These are phyloP conservation scores for Herpetomonas tarakana DNA, from an alignment of 208 protist genomes.

Conservation along the genomic window DNA sequence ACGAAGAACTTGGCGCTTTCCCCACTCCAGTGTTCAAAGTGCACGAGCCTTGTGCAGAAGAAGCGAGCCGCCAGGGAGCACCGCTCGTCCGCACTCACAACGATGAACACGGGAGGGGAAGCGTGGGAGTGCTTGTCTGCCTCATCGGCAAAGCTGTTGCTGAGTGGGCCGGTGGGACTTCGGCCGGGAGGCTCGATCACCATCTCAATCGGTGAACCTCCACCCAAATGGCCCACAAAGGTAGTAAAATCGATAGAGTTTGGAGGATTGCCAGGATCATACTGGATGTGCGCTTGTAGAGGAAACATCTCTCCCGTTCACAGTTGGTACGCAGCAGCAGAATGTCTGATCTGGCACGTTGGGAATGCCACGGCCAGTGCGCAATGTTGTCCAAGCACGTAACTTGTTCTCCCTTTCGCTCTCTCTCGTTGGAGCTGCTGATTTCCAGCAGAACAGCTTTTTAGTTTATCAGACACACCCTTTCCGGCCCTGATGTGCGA, in stretches of 20 bases:
- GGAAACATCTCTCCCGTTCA: neutral
- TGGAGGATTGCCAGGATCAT: neutral
- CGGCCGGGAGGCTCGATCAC: constrained; percentile 24
- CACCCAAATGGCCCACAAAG: constrained; percentile 12
- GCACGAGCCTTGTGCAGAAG: constrained; percentile 58
- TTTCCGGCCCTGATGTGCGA: too few relatives aligned
- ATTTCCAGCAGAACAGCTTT: too few relatives aligned
- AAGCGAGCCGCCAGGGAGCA: constrained; percentile 60
- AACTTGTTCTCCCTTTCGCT: neutral
- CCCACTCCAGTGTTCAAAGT: constrained; percentile 63
- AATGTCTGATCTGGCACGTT: too few relatives aligned
- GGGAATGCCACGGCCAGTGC: too few relatives aligned
- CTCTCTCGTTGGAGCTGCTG: too few relatives aligned
- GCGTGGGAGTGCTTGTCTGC: constrained; percentile 28
- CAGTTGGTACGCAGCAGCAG: too few relatives aligned
- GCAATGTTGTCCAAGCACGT: constrained; percentile 1
- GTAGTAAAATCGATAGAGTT: constrained; percentile 34
- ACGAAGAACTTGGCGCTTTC: constrained; percentile 60
- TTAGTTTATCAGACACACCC: too few relatives aligned
- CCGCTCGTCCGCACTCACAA: constrained; percentile 47
- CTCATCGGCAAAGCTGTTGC: neutral
- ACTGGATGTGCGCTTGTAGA: neutral
- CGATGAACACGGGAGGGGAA: constrained; percentile 45
- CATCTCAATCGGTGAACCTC: constrained; percentile 9
- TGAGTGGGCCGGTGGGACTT: constrained; percentile 1